Conservation (phyloP, 176 grass and related monocot genomes). For the Triticum urartu region DNA sequence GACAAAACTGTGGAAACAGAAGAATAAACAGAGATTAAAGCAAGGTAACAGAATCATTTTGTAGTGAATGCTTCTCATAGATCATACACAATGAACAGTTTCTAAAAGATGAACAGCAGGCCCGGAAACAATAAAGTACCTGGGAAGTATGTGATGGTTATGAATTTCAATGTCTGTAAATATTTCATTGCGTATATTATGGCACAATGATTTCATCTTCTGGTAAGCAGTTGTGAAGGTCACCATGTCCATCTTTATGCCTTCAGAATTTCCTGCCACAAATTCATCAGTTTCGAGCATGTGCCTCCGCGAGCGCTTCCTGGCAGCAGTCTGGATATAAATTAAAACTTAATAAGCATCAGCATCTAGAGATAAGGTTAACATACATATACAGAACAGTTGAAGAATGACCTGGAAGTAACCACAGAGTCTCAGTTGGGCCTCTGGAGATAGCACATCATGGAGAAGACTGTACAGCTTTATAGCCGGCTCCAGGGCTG, state of each 20-base stretch:
- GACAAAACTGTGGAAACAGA: conserved; percentile 64
- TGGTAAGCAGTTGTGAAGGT: conserved; percentile 76
- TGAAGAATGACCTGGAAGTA: conserved; percentile 83
- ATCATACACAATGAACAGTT: background rate
- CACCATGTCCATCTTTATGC: conserved; percentile 65
- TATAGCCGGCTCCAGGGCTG: conserved; percentile 75
- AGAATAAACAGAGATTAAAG: conserved; percentile 23
- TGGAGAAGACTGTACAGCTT: conserved; percentile 96
- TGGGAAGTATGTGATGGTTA: conserved; percentile 92
- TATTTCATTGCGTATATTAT: conserved; percentile 85
- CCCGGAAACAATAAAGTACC: conserved; percentile 38
- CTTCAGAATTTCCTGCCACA: conserved; percentile 63
- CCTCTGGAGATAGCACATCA: conserved; percentile 91
- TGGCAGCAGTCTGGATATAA: conserved; percentile 74
- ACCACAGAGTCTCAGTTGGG: conserved; percentile 89
- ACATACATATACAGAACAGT: background rate
- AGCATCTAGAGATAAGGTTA: conserved; percentile 10
- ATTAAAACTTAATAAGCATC: conserved; percentile 19
- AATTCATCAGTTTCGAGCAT: conserved; percentile 96
- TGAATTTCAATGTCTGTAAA: conserved; percentile 99
- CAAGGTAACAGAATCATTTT: background rate
- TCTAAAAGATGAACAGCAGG: background rate
- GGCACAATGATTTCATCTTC: conserved; percentile 91
- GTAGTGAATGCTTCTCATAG: background rate
- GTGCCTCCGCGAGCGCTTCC: conserved; percentile 80